Evolutionary conservation across 257 asterid genomes (phyloP).

Genomic region (Verbascum thapsus): DNA sequence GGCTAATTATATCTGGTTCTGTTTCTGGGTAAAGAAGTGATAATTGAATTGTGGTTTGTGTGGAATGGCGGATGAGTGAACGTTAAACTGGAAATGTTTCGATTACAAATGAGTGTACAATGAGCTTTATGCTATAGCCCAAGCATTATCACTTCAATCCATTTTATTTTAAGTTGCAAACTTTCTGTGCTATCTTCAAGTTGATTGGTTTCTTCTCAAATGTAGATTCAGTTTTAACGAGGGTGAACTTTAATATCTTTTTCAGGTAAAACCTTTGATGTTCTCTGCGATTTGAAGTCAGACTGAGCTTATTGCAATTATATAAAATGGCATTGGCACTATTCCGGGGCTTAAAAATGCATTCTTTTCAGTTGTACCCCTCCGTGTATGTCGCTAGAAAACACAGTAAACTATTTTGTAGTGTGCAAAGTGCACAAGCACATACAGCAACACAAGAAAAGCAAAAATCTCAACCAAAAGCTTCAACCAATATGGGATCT

Average conservation of each 20-base stretch:
- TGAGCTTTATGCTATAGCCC: too few species aligned
- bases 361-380: constrained; percentile 53
- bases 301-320: constrained; percentile 15
- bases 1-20: constrained; percentile 17
- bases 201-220: constrained; percentile 13
- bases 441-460: constrained; percentile 64
- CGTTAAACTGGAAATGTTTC: too few species aligned
- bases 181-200: constrained; percentile 2
- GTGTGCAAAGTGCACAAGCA: constrained; percentile 46
- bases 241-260: background rate
- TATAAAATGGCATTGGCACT: constrained; percentile 72
- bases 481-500: constrained; percentile 41
- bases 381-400: constrained; percentile 59
- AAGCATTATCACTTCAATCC: constrained; percentile 4
- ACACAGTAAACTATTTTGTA: constrained; percentile 42
- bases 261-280: constrained; percentile 29
- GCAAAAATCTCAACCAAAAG: constrained; percentile 49
- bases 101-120: too few species aligned
- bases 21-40: constrained; percentile 1
- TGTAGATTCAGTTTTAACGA: constrained; percentile 6
- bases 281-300: constrained; percentile 25
- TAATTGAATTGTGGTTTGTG: constrained; percentile 15
- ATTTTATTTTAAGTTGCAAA: background rate
- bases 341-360: constrained; percentile 66
- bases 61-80: background rate